A percentile compares a stretch with the other conserved stretches of the same genome.
Evolutionary conservation across 768 basidiomycete species (phyloP).

Genomic region (Hygrophoropsis aurantiaca): DNA sequence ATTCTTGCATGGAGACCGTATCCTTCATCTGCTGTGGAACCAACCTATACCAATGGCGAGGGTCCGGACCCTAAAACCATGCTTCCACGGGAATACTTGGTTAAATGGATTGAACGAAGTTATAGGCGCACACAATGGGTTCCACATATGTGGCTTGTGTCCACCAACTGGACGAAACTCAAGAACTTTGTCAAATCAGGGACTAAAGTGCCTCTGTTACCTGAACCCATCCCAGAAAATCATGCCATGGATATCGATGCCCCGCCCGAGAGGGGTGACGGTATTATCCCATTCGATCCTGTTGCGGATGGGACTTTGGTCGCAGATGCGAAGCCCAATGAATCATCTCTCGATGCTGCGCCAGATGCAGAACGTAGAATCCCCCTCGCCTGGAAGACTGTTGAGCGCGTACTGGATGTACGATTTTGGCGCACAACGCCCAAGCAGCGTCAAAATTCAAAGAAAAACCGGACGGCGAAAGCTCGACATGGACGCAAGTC

Average conservation of each 20-base stretch:
- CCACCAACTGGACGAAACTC: slow-evolving; percentile 63
- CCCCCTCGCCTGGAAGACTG: slow-evolving; percentile 79
- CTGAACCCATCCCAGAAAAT: slow-evolving; percentile 37
- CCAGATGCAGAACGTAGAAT: slow-evolving; percentile 75
- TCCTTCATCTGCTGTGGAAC: slow-evolving; percentile 63
- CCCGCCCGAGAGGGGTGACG: slow-evolving; percentile 17
- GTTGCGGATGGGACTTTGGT: slow-evolving; percentile 35
- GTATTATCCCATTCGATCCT: slow-evolving; percentile 39
- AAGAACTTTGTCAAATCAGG: slow-evolving; percentile 76
- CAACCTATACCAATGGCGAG: slow-evolving; percentile 36
- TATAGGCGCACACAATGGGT: slow-evolving; percentile 87
- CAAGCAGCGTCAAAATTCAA: slow-evolving; percentile 9
- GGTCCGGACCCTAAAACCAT: slow-evolving; percentile 51
- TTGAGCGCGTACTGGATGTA: slow-evolving; percentile 90
- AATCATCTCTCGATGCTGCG: slow-evolving; percentile 37
- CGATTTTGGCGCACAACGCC: slow-evolving; percentile 55
- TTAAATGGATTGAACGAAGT: slow-evolving; percentile 84
- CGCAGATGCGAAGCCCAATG: slow-evolving; percentile 33
- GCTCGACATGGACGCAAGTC: slow-evolving; percentile 12
- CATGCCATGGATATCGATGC: slow-evolving; percentile 26
- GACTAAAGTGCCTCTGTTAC: slow-evolving; percentile 64
- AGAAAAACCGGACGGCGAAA: too few relatives aligned
- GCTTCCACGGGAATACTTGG: slow-evolving; percentile 88
- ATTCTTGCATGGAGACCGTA: slow-evolving; percentile 92
- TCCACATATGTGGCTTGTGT: slow-evolving; percentile 86